Base-by-base conservation (phyloP, 202 grass and related monocot genomes). In the Eragrostis tef region DNA sequence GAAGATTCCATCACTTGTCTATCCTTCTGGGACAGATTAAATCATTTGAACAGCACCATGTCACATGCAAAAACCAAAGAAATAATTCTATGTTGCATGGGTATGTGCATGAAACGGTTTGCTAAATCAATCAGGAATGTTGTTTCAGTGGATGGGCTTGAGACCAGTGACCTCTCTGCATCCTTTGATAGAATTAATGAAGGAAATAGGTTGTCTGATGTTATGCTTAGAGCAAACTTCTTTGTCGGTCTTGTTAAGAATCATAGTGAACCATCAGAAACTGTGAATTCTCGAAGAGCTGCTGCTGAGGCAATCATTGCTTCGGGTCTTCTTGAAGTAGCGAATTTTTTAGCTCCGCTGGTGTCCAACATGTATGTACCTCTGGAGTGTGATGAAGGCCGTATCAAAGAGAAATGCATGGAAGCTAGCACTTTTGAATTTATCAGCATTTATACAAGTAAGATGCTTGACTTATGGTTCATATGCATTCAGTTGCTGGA, bases 381-480 rank as follows among this genome's bases (percentile, higher is more conserved):
- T 66, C 86, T 80, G 51, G 78, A 94, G 69, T 73, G 53, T 43
- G 59, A 76, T 72, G 85, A 85, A 49, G 52, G 39, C 31, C 74
- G 83, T 72, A 68, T 91, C 6, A 61, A 81, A 70, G 67, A 86
- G 77, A 91, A 69, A 65, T 71, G 59, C 46, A 83, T 52, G 13
- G 19, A 72, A 81, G 75, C 25, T 61, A 81, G 60, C 9, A 7
- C 16, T 76, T 61, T 46, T 71, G 89, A 91, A 85, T 78, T 89
- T 68, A 34, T 64, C 54, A 89, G 76, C 71, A 27, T 94, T 57
- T 91, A 94, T 85, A 58, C 84, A 85, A 83, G 84, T 81, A 89
- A 70, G 89, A 86, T 94, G 77, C 83, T 95, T 71, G 88, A 98
- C 85, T 65, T 98, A 15, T 95, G 95, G 95, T 95, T 95, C 78